Evolutionary conservation across 768 basidiomycete genomes (phyloP), one percentile per base, ranked within the genome.

Genomic region (Suillus placidus): DNA sequence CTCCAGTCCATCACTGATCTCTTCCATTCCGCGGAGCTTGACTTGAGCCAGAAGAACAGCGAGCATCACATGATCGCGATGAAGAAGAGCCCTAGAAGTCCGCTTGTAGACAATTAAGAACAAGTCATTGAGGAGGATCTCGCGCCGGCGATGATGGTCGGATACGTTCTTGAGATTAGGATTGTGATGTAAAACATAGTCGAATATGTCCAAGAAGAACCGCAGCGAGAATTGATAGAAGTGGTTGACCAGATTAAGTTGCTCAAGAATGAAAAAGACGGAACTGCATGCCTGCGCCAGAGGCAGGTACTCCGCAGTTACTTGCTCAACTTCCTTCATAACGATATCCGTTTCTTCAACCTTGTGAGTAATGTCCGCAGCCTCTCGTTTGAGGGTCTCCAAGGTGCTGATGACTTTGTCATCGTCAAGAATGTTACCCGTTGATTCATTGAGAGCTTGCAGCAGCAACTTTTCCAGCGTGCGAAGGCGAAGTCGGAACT

Each of bases 121-220:
- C 20, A 99, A 83, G 71, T 97, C 95, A 62, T 89, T 88, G 62
- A 94, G 79, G 26, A 99, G 81, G 62, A 96, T 91, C 55, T 90
- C 85, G 42, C 94, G 87, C 13, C 97, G 89, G 51, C 78, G 80
- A 60, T 81, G 80, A 64, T 94, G 79, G 68, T 97, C 95, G 30
- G 88, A 82, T 64, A 96, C 83, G 66, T 85, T 87, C 76, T 85
- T 89, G 67, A 99, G 85, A 75, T 95, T 91, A 13, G 96, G 95
- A 74, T 99, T 98, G 71, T 92, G 90, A 69, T 92, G 91, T 9
- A 99, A 86, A 65, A 97, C 88, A 71, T 92, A 94, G 79, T 99
- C 94, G 79, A 99, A 99, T 73, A 98, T 97, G 75, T 97, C 97
- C 66, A 99, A 86, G 91, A 99, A 99, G 85, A 97, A 98, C 35